Percentiles rank a stretch among this genome's conserved stretches.
Conservation (phyloP, 768 basidiomycete genomes). For the Termitomyces sp. region DNA sequence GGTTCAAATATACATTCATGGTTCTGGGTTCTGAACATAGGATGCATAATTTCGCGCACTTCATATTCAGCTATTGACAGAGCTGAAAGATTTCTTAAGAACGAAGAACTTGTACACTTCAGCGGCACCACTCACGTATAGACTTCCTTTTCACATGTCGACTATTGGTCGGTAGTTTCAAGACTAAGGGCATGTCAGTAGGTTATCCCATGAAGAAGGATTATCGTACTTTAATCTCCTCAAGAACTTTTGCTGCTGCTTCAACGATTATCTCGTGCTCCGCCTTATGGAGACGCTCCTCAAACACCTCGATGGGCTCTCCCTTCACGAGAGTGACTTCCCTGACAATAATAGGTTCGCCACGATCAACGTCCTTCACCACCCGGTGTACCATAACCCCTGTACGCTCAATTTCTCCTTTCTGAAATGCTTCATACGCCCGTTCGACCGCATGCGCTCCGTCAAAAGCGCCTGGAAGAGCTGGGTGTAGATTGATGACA, state of each 20-base stretch:
- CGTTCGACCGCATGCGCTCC: slow-evolving; percentile 90
- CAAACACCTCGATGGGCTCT: slow-evolving; percentile 70
- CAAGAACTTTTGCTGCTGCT: slow-evolving; percentile 69
- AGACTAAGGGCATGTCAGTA: background rate
- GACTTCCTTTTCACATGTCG: background rate
- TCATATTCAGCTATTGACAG: too few species aligned
- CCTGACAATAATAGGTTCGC: slow-evolving; percentile 80
- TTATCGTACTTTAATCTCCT: slow-evolving; percentile 26
- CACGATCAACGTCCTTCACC: slow-evolving; percentile 89
- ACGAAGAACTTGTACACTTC: background rate
- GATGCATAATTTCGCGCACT: background rate
- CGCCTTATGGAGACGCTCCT: slow-evolving; percentile 70
- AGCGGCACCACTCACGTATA: background rate
- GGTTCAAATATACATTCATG: background rate
- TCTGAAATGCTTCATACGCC: slow-evolving; percentile 85
- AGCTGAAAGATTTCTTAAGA: background rate
- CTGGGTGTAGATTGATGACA: slow-evolving; percentile 96
- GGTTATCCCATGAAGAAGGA: background rate
- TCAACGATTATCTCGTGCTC: slow-evolving; percentile 94
- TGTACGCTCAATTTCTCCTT: slow-evolving; percentile 71
- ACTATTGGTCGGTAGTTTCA: background rate
- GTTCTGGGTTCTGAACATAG: too few species aligned
- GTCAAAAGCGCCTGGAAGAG: slow-evolving; percentile 93
- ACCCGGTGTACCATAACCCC: slow-evolving; percentile 96
- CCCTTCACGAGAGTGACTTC: slow-evolving; percentile 72